Evolutionary conservation across 2,329 filamentous ascomycete species (phyloP), one percentile per base, ranked within the genome.

Genomic region (Clonostachys byssicola): DNA sequence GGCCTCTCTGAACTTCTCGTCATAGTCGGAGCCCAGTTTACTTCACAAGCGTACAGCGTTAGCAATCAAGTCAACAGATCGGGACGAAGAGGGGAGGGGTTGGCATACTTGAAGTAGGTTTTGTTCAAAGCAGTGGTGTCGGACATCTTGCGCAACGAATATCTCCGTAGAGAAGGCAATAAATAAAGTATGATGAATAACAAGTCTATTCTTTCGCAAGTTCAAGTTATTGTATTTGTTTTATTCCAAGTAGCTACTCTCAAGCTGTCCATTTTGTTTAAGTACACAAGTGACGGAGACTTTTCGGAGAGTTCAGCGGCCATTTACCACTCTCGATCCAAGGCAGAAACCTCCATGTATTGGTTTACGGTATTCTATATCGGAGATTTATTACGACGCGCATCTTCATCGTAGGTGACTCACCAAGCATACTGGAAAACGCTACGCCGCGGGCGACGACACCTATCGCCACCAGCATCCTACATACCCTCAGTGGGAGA

Each of bases 1-100:
- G 12, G 75, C 71, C 55, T 77, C 75, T 44, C 72, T 70, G 53
- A 81, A 81, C 49, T 75, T 77, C 38, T 63, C 58, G 55, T 87
- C 82, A 44, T 64, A 67, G 12, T 62, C 54, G 14, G 52, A 44
- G 34, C 57, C 62, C 46, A 63, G 55, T 49, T 62, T 59, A 42
- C 62, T 65, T 43, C 46, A 2, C 23, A 10, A 30, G 23, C 23
- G 23, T 34, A 36, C n/a, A 30, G 45, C 43, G 34, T 53, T 38
- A 36, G 51, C 20, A 42, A 34, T 51, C 17, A 14, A 40, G 38
- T 42, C 34, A 45, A 40, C 43, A 44, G 20, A 20, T 42, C 42
- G 17, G 8, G 10, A 33, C 16, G 4, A 43, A 30, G 16, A 35
- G 43, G 16, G 18, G 23, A 9, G 23, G 23, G 36, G 41, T 12